Conservation (phyloP, 345 rosid genomes). For the Toxicodendron radicans region DNA sequence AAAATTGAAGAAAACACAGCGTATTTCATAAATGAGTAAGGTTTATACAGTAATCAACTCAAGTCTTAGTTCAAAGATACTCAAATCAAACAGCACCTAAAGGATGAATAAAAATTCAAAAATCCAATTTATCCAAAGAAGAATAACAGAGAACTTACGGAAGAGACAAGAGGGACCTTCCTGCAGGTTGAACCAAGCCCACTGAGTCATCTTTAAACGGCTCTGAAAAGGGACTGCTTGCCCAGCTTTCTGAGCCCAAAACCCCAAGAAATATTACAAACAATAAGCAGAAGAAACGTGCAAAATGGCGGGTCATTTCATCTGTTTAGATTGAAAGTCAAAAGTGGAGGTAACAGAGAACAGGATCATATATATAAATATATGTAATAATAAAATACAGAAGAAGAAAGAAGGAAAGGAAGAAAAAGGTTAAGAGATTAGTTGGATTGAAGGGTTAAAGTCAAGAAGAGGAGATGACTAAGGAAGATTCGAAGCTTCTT, state of each 20-base stretch:
- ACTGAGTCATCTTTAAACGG: not conserved
- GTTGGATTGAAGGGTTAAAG: not conserved
- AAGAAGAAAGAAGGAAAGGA: not conserved
- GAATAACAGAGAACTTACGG: constrained; percentile 22
- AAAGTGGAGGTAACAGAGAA: not conserved
- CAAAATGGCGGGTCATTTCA: constrained; percentile 4
- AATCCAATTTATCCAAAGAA: no score
- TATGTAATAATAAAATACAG: not conserved
- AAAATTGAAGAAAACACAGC: no score
- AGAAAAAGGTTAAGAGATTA: not conserved
- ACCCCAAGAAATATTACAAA: not conserved
- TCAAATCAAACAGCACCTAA: no score
- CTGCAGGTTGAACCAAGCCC: constrained; percentile 11
- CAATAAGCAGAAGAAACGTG: not conserved
- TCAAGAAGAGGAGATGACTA: not conserved
- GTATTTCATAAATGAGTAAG: no score
- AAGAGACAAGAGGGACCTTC: constrained; percentile 34
- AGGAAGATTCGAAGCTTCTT: constrained; percentile 38
- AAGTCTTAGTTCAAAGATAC: no score
- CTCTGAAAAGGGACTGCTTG: not conserved
- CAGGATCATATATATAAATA: no score
- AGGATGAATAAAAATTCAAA: not conserved
- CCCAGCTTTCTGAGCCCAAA: not conserved
- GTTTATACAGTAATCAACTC: no score
- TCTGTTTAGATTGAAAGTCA: not conserved